Evolutionary conservation across 2,329 filamentous ascomycete species (phyloP), one percentile per base, ranked within the genome.

Genomic region (Colletotrichum tropicicola): DNA sequence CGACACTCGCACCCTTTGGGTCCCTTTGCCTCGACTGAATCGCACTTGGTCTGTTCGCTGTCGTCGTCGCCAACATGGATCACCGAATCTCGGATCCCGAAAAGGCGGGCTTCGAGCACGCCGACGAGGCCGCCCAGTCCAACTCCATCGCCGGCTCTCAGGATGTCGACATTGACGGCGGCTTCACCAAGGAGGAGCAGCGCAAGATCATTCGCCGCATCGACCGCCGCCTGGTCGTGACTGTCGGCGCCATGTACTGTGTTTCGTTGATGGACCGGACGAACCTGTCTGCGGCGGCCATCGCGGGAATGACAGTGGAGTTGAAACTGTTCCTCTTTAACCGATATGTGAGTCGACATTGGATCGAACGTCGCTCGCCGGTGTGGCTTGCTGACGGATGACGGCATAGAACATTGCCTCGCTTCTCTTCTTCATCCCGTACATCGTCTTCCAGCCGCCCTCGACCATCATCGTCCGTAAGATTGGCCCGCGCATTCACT

Each of bases 231-330:
- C 79, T 92, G 4, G 86, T 91, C 41, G 73, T 84, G 4, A 89
- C 85, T 2, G 85, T 88, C 5, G 89, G 89, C 19, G 73, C 84
- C 68, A 85, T 93, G 79, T 94, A 94, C 76, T 92, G 91, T 73
- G 83, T 92, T 70, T 91, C 87, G 68, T 79, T 95, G 64, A 92
- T 95, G 88, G 92, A 96, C 73, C 83, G 92, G 30, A 93, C 91
- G 2, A 95, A 95, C 75, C 78, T 94, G 73, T 87, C 87, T n/a
- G 82, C 87, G 21, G 92, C 91, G 41, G 87, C 87, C 47, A 90
- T 95, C 73, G 92, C 92, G 19, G 92, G 86, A 55, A 86, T 88
- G 83, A 71, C 73, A 15, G 68, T 67, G 2, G 86, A 88, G 49
- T 75, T 88, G 25, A 48, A 72, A 3, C 74, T 88, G 2, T 45